A percentile compares a stretch with the other conserved stretches of the same genome.
Evolutionary conservation across 129 eudicot species (phyloP).

Genomic region (Ambrosia artemisiifolia): DNA sequence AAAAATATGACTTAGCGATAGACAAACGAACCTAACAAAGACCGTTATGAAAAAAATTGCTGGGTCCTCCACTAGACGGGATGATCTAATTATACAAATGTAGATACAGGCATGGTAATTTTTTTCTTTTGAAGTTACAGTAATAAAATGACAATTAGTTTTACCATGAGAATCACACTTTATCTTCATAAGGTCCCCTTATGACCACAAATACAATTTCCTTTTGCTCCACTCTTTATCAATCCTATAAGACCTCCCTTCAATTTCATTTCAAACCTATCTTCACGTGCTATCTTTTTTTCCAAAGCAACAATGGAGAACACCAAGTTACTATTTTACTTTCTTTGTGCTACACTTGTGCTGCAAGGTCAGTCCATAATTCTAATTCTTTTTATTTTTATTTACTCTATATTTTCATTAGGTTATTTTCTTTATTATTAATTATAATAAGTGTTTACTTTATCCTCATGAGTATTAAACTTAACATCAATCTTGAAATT

Average conservation of each 20-base stretch:
- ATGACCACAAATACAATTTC: slow-evolving; percentile 21
- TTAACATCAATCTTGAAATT: background rate
- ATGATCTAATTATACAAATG: too few relatives aligned
- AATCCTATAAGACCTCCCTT: slow-evolving; percentile 15
- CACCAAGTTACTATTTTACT: slow-evolving; percentile 24
- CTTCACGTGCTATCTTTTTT: slow-evolving; percentile 7
- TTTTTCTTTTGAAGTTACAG: slow-evolving; percentile 2
- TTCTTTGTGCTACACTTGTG: slow-evolving; percentile 26
- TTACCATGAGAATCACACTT: slow-evolving; percentile 4
- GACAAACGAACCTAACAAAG: too few relatives aligned
- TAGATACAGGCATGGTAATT: background rate
- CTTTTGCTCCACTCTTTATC: slow-evolving; percentile 2
- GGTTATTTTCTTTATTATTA: background rate
- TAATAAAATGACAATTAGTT: background rate
- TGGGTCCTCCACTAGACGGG: too few relatives aligned
- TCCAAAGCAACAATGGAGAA: slow-evolving; percentile 17
- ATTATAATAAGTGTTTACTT: background rate
- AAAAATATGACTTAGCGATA: too few relatives aligned
- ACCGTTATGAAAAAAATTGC: too few relatives aligned
- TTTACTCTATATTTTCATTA: background rate
- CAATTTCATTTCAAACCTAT: slow-evolving; percentile 1
- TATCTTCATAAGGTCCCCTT: slow-evolving; percentile 29
- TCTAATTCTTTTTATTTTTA: background rate
- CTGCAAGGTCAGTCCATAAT: slow-evolving; percentile 24
- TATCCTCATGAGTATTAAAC: background rate